These are phyloP conservation scores for Myriangium duriaei DNA, from an alignment of 2,329 filamentous ascomycete species.

Conservation along the genomic window DNA sequence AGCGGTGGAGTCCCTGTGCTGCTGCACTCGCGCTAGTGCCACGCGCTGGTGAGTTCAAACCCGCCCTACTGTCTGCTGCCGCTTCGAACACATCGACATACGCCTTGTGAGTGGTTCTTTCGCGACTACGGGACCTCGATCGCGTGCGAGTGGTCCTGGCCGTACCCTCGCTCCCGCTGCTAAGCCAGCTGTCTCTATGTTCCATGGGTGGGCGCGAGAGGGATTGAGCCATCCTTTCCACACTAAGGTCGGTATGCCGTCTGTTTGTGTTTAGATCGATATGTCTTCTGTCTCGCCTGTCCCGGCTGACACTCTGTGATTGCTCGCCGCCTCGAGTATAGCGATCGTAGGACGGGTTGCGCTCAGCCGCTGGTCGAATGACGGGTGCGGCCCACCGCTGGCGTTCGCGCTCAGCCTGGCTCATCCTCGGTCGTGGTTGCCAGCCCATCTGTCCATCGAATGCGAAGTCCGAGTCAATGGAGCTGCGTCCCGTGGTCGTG, in stretches of 20 bases:
- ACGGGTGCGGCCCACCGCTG: constrained; percentile 8
- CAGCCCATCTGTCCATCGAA: constrained; percentile 12
- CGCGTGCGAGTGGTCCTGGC: not conserved
- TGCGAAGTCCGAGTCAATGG: constrained; percentile 10
- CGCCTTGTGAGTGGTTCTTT: not conserved
- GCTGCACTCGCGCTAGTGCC: not conserved
- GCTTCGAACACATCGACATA: constrained; percentile 5
- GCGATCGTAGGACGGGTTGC: not conserved
- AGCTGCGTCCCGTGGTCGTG: constrained; percentile 5
- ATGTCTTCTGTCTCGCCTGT: not conserved
- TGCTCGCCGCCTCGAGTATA: constrained; percentile 14
- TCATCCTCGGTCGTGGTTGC: constrained; percentile 8
- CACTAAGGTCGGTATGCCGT: not conserved
- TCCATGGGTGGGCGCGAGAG: not conserved
- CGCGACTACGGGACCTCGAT: not conserved
- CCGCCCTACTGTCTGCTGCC: constrained; percentile 2
- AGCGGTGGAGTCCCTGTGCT: not conserved
- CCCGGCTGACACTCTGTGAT: not conserved
- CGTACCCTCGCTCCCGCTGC: constrained; percentile 6
- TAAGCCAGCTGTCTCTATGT: constrained; percentile 7
- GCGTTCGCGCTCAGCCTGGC: constrained; percentile 6
- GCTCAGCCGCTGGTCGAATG: not conserved
- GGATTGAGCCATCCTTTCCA: not conserved
- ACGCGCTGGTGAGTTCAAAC: constrained; percentile 1
- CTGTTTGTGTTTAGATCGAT: not conserved